Conservation (phyloP, 2,329 filamentous ascomycete species). For the Ophiostoma angusticollis region DNA sequence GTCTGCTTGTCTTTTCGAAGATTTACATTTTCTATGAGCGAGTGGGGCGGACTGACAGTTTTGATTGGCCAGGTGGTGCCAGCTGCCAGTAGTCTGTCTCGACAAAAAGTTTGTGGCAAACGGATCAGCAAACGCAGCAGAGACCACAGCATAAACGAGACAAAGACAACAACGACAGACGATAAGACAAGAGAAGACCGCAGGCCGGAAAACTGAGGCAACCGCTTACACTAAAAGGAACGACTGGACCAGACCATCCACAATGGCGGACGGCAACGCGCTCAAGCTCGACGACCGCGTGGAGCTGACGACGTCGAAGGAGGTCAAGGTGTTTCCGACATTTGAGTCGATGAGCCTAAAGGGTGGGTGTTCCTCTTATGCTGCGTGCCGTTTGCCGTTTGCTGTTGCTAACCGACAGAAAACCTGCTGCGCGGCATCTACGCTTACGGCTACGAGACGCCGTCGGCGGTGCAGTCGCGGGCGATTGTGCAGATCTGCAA, state of each 20-base stretch:
- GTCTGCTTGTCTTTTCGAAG: no score
- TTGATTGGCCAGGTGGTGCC: no score
- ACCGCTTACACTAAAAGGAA: not conserved
- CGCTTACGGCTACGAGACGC: conserved; percentile 96
- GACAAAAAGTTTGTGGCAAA: no score
- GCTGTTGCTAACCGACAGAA: conserved; percentile 35
- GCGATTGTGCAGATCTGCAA: conserved; percentile 99
- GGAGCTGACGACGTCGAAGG: conserved; percentile 96
- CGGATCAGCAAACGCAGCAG: no score
- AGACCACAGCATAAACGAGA: no score
- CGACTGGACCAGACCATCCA: no score
- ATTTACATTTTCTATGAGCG: no score
- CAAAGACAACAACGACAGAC: no score
- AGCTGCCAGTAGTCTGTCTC: no score
- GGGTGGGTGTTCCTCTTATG: conserved; percentile 28
- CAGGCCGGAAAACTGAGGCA: no score
- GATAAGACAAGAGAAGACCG: no score
- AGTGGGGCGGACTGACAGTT: no score
- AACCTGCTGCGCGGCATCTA: conserved; percentile 95
- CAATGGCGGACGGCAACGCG: conserved; percentile 66
- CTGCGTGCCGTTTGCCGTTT: not conserved
- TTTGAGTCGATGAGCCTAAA: conserved; percentile 96
- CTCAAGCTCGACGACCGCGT: conserved; percentile 84
- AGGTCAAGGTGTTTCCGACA: conserved; percentile 88
- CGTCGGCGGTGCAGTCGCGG: conserved; percentile 92